These are phyloP conservation scores for Pachysandra terminalis DNA, from an alignment of 164 flowering plant genomes.

Conservation along the genomic window DNA sequence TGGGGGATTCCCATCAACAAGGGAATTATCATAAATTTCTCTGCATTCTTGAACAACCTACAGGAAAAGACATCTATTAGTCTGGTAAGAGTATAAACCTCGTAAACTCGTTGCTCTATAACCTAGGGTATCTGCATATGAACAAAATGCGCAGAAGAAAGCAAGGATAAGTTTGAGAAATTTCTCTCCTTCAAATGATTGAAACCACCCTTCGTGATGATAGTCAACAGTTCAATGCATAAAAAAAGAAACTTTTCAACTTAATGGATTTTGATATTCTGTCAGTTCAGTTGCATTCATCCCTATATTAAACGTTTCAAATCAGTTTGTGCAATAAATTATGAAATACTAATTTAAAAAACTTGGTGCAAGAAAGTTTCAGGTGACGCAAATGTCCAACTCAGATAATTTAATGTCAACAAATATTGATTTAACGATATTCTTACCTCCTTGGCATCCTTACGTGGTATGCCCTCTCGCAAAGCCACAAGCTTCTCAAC, in stretches of 20 bases:
- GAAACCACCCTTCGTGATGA: neutral
- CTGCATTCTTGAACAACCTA: slow-evolving; percentile 98
- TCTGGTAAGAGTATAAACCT: neutral
- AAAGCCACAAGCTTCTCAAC: slow-evolving; percentile 89
- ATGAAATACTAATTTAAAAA: too few relatives aligned
- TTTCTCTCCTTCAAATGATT: neutral
- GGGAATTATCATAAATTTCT: slow-evolving; percentile 84
- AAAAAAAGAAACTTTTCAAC: too few relatives aligned
- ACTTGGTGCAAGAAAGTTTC: neutral
- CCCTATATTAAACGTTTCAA: neutral
- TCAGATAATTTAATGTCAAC: too few relatives aligned
- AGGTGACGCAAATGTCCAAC: neutral
- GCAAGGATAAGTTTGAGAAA: neutral
- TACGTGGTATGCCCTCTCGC: slow-evolving; percentile 93
- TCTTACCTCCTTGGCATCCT: slow-evolving; percentile 97
- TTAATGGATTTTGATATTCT: too few relatives aligned
- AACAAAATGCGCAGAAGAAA: neutral
- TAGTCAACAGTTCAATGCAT: neutral
- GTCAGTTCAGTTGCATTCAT: neutral
- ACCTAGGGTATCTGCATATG: too few relatives aligned
- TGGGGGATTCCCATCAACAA: slow-evolving; percentile 80
- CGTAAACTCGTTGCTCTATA: too few relatives aligned
- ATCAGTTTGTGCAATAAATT: neutral
- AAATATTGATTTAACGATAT: neutral
- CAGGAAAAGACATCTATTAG: slow-evolving; percentile 14